Conservation (phyloP, 768 basidiomycete species). For the Boletus reticuloceps region DNA sequence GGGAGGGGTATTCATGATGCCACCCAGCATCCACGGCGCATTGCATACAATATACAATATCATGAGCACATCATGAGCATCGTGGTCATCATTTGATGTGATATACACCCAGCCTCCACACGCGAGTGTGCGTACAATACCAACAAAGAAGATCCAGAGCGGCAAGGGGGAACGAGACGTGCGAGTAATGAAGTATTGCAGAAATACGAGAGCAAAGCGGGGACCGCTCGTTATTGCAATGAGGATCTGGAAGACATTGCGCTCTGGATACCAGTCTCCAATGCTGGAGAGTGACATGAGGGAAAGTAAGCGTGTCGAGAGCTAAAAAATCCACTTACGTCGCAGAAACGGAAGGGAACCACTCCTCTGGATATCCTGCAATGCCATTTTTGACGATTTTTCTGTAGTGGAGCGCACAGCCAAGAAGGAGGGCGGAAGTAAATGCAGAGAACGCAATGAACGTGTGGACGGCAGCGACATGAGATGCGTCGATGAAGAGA, state of each 20-base stretch:
- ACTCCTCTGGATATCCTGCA: conserved; percentile 81
- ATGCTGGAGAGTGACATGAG: conserved; percentile 48
- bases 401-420: conserved; percentile 69
- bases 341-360: conserved; percentile 88
- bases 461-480: conserved; percentile 64
- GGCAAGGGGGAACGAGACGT: conserved; percentile 43
- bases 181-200: conserved; percentile 61
- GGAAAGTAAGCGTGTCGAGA: neutral
- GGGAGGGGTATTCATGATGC: conserved; percentile 53
- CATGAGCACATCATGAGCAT: conserved; percentile 86
- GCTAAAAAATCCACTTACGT: conserved; percentile 47
- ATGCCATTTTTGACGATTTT: conserved; percentile 85
- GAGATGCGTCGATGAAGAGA: conserved; percentile 43
- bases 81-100: conserved; percentile 81
- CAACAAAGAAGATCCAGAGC: conserved; percentile 53
- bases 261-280: conserved; percentile 88
- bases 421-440: conserved; percentile 57
- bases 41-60: conserved; percentile 81
- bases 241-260: conserved; percentile 81
- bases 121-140: conserved; percentile 69
- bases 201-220: conserved; percentile 61
- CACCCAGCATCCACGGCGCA: conserved; percentile 86
- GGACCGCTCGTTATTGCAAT: conserved; percentile 89
- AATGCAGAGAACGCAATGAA: conserved; percentile 66
- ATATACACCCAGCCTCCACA: conserved; percentile 95